Evolutionary conservation across 2,329 filamentous ascomycete genomes (phyloP).

Genomic region (Hortaea werneckii): DNA sequence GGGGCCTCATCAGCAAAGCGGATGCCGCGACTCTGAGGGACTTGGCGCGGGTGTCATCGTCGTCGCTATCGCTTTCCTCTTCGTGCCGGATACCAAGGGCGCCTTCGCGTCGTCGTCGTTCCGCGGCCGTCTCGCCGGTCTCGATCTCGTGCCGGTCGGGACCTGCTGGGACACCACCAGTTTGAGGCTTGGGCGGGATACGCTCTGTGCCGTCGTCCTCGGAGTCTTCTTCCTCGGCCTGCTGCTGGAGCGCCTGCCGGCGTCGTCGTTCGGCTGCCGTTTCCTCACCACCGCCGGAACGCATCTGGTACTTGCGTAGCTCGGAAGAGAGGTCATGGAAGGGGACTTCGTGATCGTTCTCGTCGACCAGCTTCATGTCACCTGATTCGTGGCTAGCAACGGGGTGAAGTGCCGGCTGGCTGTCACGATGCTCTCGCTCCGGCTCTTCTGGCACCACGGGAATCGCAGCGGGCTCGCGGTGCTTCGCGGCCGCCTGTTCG

Average conservation of each 20-base stretch:
- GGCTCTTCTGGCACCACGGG: conserved; percentile 15
- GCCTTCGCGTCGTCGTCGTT: conserved; percentile 61
- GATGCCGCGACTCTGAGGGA: conserved; percentile 10
- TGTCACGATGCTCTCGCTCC: neutral
- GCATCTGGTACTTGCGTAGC: conserved; percentile 10
- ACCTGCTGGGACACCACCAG: conserved; percentile 3
- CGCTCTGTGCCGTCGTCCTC: conserved; percentile 31
- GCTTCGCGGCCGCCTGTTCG: conserved; percentile 15
- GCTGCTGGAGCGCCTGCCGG: conserved; percentile 24
- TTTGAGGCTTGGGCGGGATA: conserved; percentile 19
- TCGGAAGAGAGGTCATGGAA: conserved; percentile 35
- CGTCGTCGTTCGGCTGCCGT: conserved; percentile 36
- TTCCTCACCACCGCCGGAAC: conserved; percentile 13
- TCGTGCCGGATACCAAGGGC: conserved; percentile 52
- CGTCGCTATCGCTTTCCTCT: conserved; percentile 43
- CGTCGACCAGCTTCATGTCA: conserved; percentile 36
- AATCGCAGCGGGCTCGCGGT: conserved; percentile 6
- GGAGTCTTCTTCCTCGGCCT: conserved; percentile 19
- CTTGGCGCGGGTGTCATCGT: conserved; percentile 21
- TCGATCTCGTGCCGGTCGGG: conserved; percentile 24
- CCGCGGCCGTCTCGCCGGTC: conserved; percentile 58
- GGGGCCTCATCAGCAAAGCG: conserved; percentile 18
- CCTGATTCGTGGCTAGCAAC: conserved; percentile 31
- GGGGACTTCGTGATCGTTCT: conserved; percentile 36
- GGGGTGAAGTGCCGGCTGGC: conserved; percentile 20